Percentiles rank a stretch among this genome's conserved stretches.
phyloP scores from a whole-genome alignment of 139 green algal species.

The Auxenochlorella pyrenoidosa region DNA sequence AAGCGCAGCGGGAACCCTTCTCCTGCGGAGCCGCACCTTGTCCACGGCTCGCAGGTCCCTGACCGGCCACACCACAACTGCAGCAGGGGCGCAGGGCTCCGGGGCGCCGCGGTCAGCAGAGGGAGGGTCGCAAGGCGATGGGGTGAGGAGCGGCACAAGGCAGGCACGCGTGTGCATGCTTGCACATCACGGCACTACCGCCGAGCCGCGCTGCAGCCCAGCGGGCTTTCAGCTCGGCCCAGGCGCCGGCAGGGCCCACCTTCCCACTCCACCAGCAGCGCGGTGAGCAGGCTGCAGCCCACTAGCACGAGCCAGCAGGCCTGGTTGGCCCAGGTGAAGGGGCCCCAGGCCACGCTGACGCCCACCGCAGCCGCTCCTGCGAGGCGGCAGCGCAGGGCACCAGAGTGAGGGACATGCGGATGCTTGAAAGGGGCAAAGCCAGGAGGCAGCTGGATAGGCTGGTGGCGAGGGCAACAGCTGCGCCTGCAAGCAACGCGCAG shows the following conservation, averaged over 20 bases:
- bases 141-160: no score
- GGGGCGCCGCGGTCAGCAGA: no score
- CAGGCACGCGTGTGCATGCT: no score
- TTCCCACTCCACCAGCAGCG: slow-evolving; percentile 25
- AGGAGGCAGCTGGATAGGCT: neutral
- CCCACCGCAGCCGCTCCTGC: slow-evolving; percentile 28
- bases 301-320: slow-evolving; percentile 47
- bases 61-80: slow-evolving; percentile 25
- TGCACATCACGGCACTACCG: no score
- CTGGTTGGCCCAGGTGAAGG: slow-evolving; percentile 54
- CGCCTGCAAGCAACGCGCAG: no score
- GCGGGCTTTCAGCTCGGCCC: no score
- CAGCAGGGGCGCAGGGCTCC: neutral
- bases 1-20: no score
- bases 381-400: neutral
- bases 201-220: no score
- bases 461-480: no score
- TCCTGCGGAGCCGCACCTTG: slow-evolving; percentile 30
- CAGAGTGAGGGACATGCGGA: neutral
- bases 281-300: neutral
- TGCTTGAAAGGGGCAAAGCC: neutral
- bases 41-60: slow-evolving; percentile 2
- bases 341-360: slow-evolving; percentile 19
- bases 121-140: no score
- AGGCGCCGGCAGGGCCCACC: neutral